Base-by-base conservation (phyloP, 306 rosid species). In the Acacia confusa region DNA sequence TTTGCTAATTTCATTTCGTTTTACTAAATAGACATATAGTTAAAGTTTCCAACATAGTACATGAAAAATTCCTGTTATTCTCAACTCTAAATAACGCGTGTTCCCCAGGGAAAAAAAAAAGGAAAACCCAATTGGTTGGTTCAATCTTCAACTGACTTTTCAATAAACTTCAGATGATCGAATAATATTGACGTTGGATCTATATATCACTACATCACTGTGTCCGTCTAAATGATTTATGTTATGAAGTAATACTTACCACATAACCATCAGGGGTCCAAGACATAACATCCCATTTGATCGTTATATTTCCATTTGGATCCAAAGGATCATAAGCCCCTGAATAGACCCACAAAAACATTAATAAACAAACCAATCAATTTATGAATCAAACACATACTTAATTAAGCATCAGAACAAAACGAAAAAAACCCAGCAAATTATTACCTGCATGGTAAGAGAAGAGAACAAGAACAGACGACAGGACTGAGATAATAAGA, bases 231-330 rank as follows among this genome's bases (percentile, higher is more conserved):
- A n/a, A 1, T 20, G 27, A 34, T 70, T 25, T 45, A 11, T 69
- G 32, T 60, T 40, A 71, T 30, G 30, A 65, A 61, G 67, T 43
- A 9, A 48, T 34, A 61, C 92, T 87, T 61, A 92, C 99, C 92
- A 93, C 99, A 80, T 93, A 93, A 72, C 98, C 99, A 80, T 95
- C 99, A 36, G 97, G 19, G n/a, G 99, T 93, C 98, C 99, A 95
- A 70, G 99, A 95, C 89, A 95, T 83, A 79, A 95, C 70, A 75
- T 95, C 99, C 98, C 97, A 95, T 85, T 92, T 92, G 89, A 93
- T 82, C 16, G 97, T 95, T 84, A 95, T 83, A 89, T 93, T 95
- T 68, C 97, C 99, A 64, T 86, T 90, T 48, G 99, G 99, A 92
- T 95, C 99, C 88, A 95, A 82, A n/a, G 99, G 95, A 82, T 95